phyloP scores from a whole-genome alignment of 2,329 filamentous ascomycete genomes.

The Parastagonospora avenae region DNA sequence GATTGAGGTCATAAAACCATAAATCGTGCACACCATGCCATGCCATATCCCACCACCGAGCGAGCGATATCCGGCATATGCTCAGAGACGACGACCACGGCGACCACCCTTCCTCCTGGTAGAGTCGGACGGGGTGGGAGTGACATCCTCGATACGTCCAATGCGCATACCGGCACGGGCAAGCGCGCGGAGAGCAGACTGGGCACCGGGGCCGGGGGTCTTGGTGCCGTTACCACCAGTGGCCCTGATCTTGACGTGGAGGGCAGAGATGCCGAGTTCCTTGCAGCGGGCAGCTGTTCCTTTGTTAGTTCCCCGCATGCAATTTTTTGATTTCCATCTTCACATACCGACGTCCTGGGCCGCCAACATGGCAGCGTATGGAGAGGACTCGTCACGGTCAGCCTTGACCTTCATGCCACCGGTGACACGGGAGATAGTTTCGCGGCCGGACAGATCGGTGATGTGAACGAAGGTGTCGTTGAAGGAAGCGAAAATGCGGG shows the following conservation, averaged over 20 bases:
- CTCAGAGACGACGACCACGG: constrained; percentile 99
- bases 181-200: constrained; percentile 97
- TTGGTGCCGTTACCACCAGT: constrained; percentile 99
- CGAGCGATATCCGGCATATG: constrained; percentile 50
- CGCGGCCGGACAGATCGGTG: constrained; percentile 97
- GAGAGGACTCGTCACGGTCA: constrained; percentile 97
- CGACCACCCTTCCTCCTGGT: constrained; percentile 99
- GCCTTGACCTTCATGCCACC: constrained; percentile 99
- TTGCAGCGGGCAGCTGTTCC: constrained; percentile 77
- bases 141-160: constrained; percentile 99
- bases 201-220: constrained; percentile 98
- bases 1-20: constrained; percentile 43
- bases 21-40: constrained; percentile 43
- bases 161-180: constrained; percentile 99
- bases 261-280: constrained; percentile 86
- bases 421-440: constrained; percentile 99
- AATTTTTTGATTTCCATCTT: not conserved
- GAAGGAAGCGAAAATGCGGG: constrained; percentile 91
- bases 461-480: constrained; percentile 80
- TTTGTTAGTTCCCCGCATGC: constrained; percentile 48
- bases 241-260: constrained; percentile 99
- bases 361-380: constrained; percentile 99
- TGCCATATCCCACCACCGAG: constrained; percentile 37
- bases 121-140: constrained; percentile 97
- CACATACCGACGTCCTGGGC: constrained; percentile 74